Evolutionary conservation across 2,329 filamentous ascomycete species (phyloP), one percentile per base, ranked within the genome.

Genomic region (Pseudogymnoascus sp.): DNA sequence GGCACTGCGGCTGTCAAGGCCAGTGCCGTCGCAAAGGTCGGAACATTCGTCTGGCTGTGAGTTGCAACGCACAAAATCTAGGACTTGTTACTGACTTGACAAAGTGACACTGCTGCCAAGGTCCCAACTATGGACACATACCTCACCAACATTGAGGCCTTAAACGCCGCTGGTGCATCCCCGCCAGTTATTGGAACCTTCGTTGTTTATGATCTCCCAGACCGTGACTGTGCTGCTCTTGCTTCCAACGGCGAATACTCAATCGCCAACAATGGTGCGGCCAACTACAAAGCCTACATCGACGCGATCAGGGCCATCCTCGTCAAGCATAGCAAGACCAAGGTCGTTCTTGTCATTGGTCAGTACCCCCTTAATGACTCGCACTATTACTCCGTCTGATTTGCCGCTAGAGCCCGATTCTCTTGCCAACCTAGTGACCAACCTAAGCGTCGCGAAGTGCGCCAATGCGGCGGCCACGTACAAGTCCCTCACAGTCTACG

Each of bases 171-270:
- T 25, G 79, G 80, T n/a, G 78, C 78, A 6, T 78, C 71, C 61
- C 76, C 77, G 35, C 75, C 76, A 3, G 70, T 79, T 63, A 77
- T 79, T 16, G 79, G 77, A 16, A 77, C 77, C 1, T 81, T 86
- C 62, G 84, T 87, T 62, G 81, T 87, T 62, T 87, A 87, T 72
- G 81, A 87, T 70, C 75, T 87, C 11, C 84, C 84, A 50, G 83
- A 85, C 68, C 81, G 84, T 71, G 84, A 87, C 70, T 87, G 84
- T 69, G 80, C 84, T 12, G 84, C 84, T 60, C 76, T 82, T 68
- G 84, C 84, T 12, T 86, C 84, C 66, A 86, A 86, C 69, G 84
- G 84, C 65, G 84, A 87, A 72, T 80, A 84, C 53, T 74, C 77
- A 18, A 81, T 85, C 63, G 82, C 80, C 64, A 73, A 85, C 63